These are phyloP conservation scores for Lecanoromycetidae sp. DNA, from an alignment of 2,329 filamentous ascomycete genomes.

Conservation along the genomic window DNA sequence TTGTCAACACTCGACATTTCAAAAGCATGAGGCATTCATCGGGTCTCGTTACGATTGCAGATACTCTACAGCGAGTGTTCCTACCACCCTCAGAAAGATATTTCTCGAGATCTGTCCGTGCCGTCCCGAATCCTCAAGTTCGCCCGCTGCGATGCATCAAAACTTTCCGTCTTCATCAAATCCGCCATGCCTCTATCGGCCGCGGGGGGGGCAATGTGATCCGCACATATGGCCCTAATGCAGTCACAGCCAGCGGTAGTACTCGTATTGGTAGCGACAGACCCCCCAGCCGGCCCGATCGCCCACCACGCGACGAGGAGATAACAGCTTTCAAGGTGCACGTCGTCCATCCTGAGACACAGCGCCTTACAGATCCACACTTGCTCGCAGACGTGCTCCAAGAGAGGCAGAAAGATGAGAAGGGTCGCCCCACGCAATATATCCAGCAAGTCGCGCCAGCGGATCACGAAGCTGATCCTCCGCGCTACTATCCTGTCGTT, in stretches of 20 bases:
- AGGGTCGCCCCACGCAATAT: slow-evolving; percentile 1
- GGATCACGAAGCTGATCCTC: neutral
- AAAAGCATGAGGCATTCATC: neutral
- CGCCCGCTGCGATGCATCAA: neutral
- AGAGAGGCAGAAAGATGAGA: slow-evolving; percentile 1
- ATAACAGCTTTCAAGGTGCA: slow-evolving; percentile 7
- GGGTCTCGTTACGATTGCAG: neutral
- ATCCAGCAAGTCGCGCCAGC: slow-evolving; percentile 8
- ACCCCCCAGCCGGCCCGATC: neutral
- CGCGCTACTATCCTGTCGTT: slow-evolving; percentile 12
- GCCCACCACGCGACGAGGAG: slow-evolving; percentile 6
- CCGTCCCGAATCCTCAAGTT: neutral
- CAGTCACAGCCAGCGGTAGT: neutral
- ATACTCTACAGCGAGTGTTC: slow-evolving; percentile 7
- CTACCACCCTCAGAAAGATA: neutral
- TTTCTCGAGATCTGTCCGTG: neutral
- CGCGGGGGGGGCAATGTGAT: too few relatives aligned
- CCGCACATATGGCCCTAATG: neutral
- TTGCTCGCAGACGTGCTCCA: slow-evolving; percentile 3
- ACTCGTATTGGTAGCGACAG: too few relatives aligned
- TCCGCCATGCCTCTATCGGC: neutral
- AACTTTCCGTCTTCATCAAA: neutral
- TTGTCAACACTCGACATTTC: too few relatives aligned
- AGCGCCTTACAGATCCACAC: neutral
- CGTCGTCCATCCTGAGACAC: neutral